Percentiles rank a stretch among this genome's conserved stretches.
Conservation (phyloP, 1,139 yeast species). For the Taiozyma sp. region DNA sequence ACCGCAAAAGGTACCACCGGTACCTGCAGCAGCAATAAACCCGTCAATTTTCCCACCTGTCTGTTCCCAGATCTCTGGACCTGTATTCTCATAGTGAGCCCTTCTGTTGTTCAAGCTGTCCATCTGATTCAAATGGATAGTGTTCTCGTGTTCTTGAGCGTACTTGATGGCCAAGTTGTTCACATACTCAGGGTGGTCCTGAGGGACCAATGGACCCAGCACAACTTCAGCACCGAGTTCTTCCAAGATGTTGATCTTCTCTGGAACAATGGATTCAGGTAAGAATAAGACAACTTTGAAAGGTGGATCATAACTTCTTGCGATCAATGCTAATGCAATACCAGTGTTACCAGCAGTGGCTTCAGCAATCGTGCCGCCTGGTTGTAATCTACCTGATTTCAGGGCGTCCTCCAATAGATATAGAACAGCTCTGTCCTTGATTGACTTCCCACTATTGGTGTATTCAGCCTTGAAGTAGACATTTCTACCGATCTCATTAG, state of each 20-base stretch:
- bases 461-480: constrained; percentile 87
- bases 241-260: constrained; percentile 67
- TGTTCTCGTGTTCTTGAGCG: constrained; percentile 67
- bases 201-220: constrained; percentile 86
- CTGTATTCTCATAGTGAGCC: constrained; percentile 87
- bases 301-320: constrained; percentile 81
- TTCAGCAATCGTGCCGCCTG: constrained; percentile 51
- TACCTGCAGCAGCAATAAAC: constrained; percentile 85
- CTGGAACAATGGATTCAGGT: constrained; percentile 65
- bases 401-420: constrained; percentile 79
- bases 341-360: constrained; percentile 86
- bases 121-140: constrained; percentile 90
- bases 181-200: constrained; percentile 72
- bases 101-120: constrained; percentile 84
- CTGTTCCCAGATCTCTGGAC: constrained; percentile 93
- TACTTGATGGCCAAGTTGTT: constrained; percentile 82
- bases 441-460: constrained; percentile 93
- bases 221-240: constrained; percentile 79
- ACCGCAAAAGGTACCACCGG: constrained; percentile 92
- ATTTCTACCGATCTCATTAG: constrained; percentile 65
- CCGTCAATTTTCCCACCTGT: constrained; percentile 73
- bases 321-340: constrained; percentile 79
- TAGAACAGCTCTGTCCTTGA: constrained; percentile 87
- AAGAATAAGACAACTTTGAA: constrained; percentile 43
- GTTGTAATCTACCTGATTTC: constrained; percentile 52